Evolutionary conservation across 768 basidiomycete species (phyloP).

Genomic region (Aureoboletus auriporus): DNA sequence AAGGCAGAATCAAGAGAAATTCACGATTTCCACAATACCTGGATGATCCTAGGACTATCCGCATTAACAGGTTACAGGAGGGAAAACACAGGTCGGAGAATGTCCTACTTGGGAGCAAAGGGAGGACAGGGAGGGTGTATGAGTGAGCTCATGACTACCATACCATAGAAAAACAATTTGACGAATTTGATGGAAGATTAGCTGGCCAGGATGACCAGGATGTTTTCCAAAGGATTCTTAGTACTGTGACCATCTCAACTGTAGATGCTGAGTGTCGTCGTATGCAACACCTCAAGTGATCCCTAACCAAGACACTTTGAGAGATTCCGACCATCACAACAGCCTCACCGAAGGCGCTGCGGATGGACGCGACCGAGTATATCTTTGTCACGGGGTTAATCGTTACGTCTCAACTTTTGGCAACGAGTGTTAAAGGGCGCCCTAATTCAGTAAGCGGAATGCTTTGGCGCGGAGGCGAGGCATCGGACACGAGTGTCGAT

Average conservation of each 20-base stretch:
- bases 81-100: no score
- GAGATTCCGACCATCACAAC: no score
- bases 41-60: conserved; percentile 10
- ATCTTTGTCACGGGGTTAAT: no score
- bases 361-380: no score
- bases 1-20: conserved; percentile 6
- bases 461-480: neutral
- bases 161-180: conserved; percentile 12
- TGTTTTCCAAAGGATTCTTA: neutral
- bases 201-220: conserved; percentile 7
- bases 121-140: conserved; percentile 16
- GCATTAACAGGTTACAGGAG: neutral
- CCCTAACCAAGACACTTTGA: neutral
- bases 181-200: conserved; percentile 16
- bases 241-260: conserved; percentile 1
- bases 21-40: conserved; percentile 11
- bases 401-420: no score
- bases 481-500: conserved; percentile 1
- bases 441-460: neutral
- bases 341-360: no score
- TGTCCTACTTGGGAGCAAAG: conserved; percentile 5
- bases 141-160: conserved; percentile 14
- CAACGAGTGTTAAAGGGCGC: neutral
- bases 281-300: neutral
- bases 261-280: neutral